Percentiles rank a stretch among this genome's conserved stretches.
phyloP scores from a whole-genome alignment of 2,329 filamentous ascomycete genomes.

The Apiospora pterosperma region DNA sequence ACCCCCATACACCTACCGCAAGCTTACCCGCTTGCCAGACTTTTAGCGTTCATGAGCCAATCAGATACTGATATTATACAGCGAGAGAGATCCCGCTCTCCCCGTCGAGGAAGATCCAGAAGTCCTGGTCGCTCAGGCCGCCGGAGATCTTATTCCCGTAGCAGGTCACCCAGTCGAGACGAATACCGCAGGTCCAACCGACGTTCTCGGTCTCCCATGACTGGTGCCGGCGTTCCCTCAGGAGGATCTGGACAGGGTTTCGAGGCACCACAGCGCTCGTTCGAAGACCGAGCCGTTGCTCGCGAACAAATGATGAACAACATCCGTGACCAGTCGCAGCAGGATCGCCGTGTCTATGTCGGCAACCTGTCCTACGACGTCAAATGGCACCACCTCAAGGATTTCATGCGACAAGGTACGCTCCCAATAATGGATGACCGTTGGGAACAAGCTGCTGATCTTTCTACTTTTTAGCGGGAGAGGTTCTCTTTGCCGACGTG shows the following conservation, averaged over 20 bases:
- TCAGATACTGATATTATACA: conserved; percentile 40
- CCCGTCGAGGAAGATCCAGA: conserved; percentile 77
- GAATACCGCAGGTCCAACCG: conserved; percentile 72
- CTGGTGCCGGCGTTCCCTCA: conserved; percentile 63
- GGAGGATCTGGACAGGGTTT: conserved; percentile 65
- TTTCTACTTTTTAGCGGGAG: conserved; percentile 68
- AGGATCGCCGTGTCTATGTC: conserved; percentile 98
- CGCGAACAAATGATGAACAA: conserved; percentile 97
- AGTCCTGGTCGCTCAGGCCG: conserved; percentile 69
- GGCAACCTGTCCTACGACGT: conserved; percentile 99
- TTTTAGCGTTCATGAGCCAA: conserved; percentile 12
- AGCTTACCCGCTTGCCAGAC: conserved; percentile 5
- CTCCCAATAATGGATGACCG: conserved; percentile 13
- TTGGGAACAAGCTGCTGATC: conserved; percentile 33
- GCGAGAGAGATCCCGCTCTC: conserved; percentile 82
- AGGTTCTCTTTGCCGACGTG: conserved; percentile 99
- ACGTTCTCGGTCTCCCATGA: conserved; percentile 82
- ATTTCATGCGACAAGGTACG: conserved; percentile 99
- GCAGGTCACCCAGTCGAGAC: conserved; percentile 74
- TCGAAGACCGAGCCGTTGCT: conserved; percentile 77
- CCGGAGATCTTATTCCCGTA: conserved; percentile 76
- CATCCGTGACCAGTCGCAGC: conserved; percentile 90
- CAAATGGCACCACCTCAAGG: conserved; percentile 99
- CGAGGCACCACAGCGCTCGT: conserved; percentile 68
- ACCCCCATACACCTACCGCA: not conserved